phyloP scores from a whole-genome alignment of 1,139 yeast genomes.

The Geotrichum cucujoidarum region DNA sequence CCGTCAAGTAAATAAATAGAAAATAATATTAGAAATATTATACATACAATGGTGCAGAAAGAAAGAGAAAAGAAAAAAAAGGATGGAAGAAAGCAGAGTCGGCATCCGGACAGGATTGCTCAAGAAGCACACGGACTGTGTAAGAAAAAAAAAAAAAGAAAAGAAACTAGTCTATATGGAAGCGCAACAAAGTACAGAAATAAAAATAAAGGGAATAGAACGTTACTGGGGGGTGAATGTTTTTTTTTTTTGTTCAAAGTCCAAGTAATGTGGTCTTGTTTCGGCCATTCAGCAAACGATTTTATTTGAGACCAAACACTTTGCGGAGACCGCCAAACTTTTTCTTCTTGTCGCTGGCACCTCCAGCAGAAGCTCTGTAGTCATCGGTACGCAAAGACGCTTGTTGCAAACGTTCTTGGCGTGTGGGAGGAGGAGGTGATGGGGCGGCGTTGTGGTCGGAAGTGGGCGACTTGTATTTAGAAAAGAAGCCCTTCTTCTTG shows the following conservation, averaged over 20 bases:
- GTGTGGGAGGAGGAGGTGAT: not conserved
- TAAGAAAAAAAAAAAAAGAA: slow-evolving; percentile 1
- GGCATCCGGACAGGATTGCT: too few species aligned
- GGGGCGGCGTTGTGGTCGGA: not conserved
- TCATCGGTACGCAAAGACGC: not conserved
- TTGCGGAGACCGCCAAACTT: slow-evolving; percentile 30
- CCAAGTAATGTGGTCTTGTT: too few species aligned
- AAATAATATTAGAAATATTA: slow-evolving; percentile 1
- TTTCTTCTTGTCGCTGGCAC: slow-evolving; percentile 26
- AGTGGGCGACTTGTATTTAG: not conserved
- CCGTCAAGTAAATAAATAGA: too few species aligned
- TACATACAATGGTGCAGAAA: slow-evolving; percentile 8
- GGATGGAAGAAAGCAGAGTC: not conserved
- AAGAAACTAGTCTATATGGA: too few species aligned
- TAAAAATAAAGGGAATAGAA: too few species aligned
- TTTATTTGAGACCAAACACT: slow-evolving; percentile 29
- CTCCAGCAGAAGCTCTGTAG: slow-evolving; percentile 2
- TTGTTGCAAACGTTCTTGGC: not conserved
- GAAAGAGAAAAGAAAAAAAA: slow-evolving; percentile 8
- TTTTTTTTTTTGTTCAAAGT: too few species aligned
- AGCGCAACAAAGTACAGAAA: too few species aligned
- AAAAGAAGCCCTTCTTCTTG: not conserved
- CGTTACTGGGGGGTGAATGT: too few species aligned
- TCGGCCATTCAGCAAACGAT: too few species aligned
- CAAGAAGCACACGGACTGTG: too few species aligned